phyloP scores from a whole-genome alignment of 257 asterid species.

The Rhazya stricta region DNA sequence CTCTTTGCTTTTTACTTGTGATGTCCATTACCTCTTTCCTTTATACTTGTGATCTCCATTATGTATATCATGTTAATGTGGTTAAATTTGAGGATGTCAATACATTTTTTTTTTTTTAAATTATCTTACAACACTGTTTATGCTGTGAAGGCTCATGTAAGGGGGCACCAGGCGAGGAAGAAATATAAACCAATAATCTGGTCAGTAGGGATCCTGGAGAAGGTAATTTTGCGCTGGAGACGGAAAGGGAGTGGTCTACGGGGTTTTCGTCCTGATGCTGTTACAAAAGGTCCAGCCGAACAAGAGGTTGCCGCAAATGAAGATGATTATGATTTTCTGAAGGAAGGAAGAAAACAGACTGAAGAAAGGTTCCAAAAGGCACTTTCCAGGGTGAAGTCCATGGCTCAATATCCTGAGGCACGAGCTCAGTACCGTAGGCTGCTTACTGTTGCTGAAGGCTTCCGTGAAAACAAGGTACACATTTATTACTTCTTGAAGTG shows the following conservation, averaged over 20 bases:
- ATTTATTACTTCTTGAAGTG: not conserved
- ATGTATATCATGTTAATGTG: not conserved
- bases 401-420: constrained; percentile 84
- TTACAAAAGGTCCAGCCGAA: constrained; percentile 32
- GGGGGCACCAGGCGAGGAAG: constrained; percentile 96
- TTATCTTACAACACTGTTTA: constrained; percentile 11
- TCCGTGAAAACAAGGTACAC: constrained; percentile 73
- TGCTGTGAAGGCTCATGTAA: constrained; percentile 78
- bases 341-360: constrained; percentile 82
- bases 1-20: not conserved
- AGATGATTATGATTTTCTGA: constrained; percentile 79
- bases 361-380: constrained; percentile 89
- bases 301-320: constrained; percentile 35
- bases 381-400: constrained; percentile 83
- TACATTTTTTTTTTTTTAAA: not conserved
- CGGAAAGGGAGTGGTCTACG: constrained; percentile 86
- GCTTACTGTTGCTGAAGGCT: constrained; percentile 72
- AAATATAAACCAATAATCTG: constrained; percentile 76
- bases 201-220: constrained; percentile 93
- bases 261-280: constrained; percentile 62
- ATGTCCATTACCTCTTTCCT: not conserved
- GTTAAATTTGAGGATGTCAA: not conserved
- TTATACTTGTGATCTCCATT: not conserved
- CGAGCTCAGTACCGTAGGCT: constrained; percentile 90
- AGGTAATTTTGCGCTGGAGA: constrained; percentile 92